Evolutionary conservation across 345 rosid genomes (phyloP), one percentile per base, ranked within the genome.

Genomic region (Psidium guajava): DNA sequence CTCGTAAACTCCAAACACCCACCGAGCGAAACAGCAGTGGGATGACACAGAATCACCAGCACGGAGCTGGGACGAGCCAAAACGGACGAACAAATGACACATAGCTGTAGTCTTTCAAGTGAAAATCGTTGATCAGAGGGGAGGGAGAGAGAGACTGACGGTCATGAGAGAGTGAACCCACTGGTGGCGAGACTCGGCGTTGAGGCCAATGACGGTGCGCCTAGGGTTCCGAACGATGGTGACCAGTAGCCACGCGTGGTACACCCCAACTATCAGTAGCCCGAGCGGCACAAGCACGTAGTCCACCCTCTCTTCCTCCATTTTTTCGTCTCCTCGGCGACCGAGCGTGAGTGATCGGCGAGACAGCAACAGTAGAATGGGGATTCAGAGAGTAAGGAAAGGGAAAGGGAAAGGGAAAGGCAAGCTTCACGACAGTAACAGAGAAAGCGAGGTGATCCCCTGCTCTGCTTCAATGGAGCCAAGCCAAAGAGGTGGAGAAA

Each of bases 111-210:
- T 69, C 13, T 32, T 69, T 69, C 47, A 16, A 69, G 77, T 8
- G 44, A 40, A 69, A 50, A 27, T 9, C 27, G 25, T 50, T 59
- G 21, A 27, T 52, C 21, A 12, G 40, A 58, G n/a, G 18, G 36
- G 42, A 53, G 86, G 51, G 51, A 9, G 28, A 27, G 44, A 54
- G 83, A 83, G 73, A 86, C 93, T 84, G 58, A 97, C 98, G 61
- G 91, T 49, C 98, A 97, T 95, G 86, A 95, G 89, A 83, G 93
- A 87, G 88, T 85, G 88, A 84, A 95, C 96, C 99, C 99, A 97
- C 85, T 91, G 96, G 84, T 86, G 91, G 88, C 98, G 94, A 88
- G 97, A 89, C 85, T 93, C 93, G n/a, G 98, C 93, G 88, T 97
- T 95, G 86, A 95, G 91, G 50, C 97, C 95, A 36, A 96, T 85